Base-by-base conservation (phyloP, 2,329 filamentous ascomycete genomes). In the Penicillium sp. region DNA sequence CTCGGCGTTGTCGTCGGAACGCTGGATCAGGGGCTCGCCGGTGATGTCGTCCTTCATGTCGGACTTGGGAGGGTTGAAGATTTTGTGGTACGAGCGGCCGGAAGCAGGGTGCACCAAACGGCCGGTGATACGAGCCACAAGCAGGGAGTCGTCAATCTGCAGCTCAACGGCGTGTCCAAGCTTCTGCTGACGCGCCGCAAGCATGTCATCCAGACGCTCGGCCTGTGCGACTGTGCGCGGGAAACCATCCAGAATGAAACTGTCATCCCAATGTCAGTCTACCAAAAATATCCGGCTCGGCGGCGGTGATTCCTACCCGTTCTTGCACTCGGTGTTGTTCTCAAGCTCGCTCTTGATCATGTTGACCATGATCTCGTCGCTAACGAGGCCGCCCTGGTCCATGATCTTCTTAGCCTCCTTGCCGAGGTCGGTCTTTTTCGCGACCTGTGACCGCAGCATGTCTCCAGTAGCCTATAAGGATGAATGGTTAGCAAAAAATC, bases 341-440 rank as follows among this genome's bases (percentile, higher is more conserved):
- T 95, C 89, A 47, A 99, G 84, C 82, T 99, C 93, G 74, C 87
- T 89, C 85, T 94, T 93, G 81, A 99, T 99, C 94, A 99, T 99
- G 77, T 93, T 91, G 75, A 99, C 89, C 84, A 99, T 93, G 72
- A 99, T 99, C 73, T 97, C 93, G 76, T 99, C 94, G 75, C 91
- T 95, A 74, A 99, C 94, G 54, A 99, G 85, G 65, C 93, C 93
- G 67, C 94, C 94, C 74, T 93, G 88, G 72, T 99, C 94, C 94
- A 99, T 99, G 76, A 99, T 99, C 86, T 97, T 97, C 87, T 99
- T 99, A 63, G 94, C 94, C 81, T 96, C 91, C 71, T 89, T 85
- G 65, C 94, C 94, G 61, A 99, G 85, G 54, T 89, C 78, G 52
- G 94, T 99, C 86, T 97, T 96, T 80, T 95, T 95, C 62, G 93